Conservation (phyloP, 73 alveolate species). For the Symbiodinium pilosum region DNA sequence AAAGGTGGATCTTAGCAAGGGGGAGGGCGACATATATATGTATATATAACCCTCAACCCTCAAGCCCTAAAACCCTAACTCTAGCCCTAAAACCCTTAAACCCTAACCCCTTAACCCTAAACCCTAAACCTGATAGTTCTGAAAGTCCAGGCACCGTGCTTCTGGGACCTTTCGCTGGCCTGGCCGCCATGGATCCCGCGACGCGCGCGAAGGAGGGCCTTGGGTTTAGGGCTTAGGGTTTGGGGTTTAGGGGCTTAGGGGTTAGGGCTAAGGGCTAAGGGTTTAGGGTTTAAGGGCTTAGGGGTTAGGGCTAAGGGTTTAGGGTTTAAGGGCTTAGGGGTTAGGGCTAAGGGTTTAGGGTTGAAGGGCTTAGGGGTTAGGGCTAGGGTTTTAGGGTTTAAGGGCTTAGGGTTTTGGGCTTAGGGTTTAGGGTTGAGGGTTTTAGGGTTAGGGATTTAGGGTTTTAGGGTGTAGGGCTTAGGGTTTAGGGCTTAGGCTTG, state of each 20-base stretch:
- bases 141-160: background rate
- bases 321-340: too few species aligned
- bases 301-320: too few species aligned
- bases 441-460: background rate
- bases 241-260: background rate
- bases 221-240: background rate
- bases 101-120: background rate
- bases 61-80: too few species aligned
- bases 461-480: background rate
- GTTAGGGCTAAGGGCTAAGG: background rate
- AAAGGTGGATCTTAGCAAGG: too few species aligned
- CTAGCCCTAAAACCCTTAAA: background rate
- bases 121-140: background rate
- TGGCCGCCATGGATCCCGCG: background rate
- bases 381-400: background rate
- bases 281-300: too few species aligned
- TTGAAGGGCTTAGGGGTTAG: background rate
- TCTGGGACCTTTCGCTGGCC: background rate
- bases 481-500: background rate
- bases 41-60: background rate
- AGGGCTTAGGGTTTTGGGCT: background rate
- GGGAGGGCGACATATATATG: too few species aligned
- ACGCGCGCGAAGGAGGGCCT: background rate
- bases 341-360: background rate
- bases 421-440: background rate